Conservation (phyloP, 352 stramenopile species). For the Plasmopara halstedii region DNA sequence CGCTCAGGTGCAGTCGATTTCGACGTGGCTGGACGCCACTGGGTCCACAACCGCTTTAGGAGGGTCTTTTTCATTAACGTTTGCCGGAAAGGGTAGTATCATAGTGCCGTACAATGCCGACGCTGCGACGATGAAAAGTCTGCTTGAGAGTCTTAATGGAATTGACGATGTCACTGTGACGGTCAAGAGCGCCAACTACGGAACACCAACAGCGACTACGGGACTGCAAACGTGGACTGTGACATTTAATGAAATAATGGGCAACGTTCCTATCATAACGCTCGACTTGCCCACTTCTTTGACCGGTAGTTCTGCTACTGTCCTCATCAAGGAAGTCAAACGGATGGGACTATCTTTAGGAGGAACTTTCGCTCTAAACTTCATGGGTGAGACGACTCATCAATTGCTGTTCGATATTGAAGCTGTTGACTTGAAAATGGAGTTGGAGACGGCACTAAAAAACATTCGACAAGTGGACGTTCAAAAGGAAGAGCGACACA, state of each 20-base stretch:
- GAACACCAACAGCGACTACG: slow-evolving; percentile 6
- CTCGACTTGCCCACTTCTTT: slow-evolving; percentile 49
- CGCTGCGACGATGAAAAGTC: slow-evolving; percentile 34
- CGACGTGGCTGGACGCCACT: slow-evolving; percentile 55
- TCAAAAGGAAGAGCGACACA: slow-evolving; percentile 54
- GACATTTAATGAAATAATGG: slow-evolving; percentile 91
- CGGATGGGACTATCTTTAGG: slow-evolving; percentile 74
- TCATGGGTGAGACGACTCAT: slow-evolving; percentile 85
- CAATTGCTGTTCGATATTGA: slow-evolving; percentile 90
- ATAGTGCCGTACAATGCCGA: slow-evolving; percentile 33
- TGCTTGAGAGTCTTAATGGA: slow-evolving; percentile 65
- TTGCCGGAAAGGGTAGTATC: slow-evolving; percentile 41
- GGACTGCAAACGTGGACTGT: slow-evolving; percentile 73
- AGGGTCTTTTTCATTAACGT: slow-evolving; percentile 62
- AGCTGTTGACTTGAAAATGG: slow-evolving; percentile 70
- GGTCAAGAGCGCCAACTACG: slow-evolving; percentile 43
- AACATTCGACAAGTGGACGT: slow-evolving; percentile 64
- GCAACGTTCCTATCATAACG: slow-evolving; percentile 77
- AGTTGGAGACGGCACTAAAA: slow-evolving; percentile 62
- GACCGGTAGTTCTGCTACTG: slow-evolving; percentile 43
- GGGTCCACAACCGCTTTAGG: slow-evolving; percentile 24
- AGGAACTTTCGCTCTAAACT: slow-evolving; percentile 92
- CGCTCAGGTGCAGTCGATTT: slow-evolving; percentile 85
- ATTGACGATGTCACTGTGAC: slow-evolving; percentile 74
- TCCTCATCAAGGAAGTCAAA: slow-evolving; percentile 60